Conservation (phyloP, 345 rosid species). For the Pelargonium nanum region DNA sequence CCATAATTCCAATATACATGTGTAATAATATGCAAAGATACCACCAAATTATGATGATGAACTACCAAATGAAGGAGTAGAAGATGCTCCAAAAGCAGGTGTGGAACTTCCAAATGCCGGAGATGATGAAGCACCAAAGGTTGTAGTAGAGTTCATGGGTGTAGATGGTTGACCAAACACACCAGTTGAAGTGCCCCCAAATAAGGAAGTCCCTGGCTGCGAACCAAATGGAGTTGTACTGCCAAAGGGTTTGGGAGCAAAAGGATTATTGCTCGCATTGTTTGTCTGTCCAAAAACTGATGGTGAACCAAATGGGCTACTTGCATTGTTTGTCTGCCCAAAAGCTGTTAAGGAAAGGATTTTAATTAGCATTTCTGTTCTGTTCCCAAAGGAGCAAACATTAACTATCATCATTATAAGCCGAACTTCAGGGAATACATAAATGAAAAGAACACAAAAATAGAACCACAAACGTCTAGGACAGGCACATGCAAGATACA, state of each 20-base stretch:
- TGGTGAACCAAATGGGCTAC: slow-evolving; percentile 61
- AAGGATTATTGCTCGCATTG: slow-evolving; percentile 49
- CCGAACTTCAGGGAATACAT: not conserved
- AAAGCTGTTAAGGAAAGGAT: slow-evolving; percentile 38
- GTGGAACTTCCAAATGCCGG: slow-evolving; percentile 58
- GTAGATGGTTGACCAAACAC: slow-evolving; percentile 75
- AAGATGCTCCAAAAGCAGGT: slow-evolving; percentile 58
- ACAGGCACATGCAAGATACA: not conserved
- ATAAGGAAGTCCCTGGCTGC: slow-evolving; percentile 62
- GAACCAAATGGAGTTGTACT: slow-evolving; percentile 60
- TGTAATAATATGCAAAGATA: slow-evolving; percentile 9
- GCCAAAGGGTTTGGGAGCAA: slow-evolving; percentile 66
- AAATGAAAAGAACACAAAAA: not conserved
- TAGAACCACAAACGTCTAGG: not conserved
- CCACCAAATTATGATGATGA: slow-evolving; percentile 71
- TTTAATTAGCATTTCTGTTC: slow-evolving; percentile 9
- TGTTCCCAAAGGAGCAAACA: not conserved
- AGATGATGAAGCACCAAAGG: slow-evolving; percentile 72
- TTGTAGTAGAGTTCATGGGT: slow-evolving; percentile 48
- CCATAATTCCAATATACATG: not conserved
- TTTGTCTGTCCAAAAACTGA: slow-evolving; percentile 62
- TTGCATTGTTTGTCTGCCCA: slow-evolving; percentile 50
- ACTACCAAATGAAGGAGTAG: slow-evolving; percentile 60
- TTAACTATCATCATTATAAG: not conserved
- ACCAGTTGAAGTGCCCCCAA: slow-evolving; percentile 87